These are phyloP conservation scores for Ramaria sp. DNA, from an alignment of 768 basidiomycete genomes.

Conservation along the genomic window DNA sequence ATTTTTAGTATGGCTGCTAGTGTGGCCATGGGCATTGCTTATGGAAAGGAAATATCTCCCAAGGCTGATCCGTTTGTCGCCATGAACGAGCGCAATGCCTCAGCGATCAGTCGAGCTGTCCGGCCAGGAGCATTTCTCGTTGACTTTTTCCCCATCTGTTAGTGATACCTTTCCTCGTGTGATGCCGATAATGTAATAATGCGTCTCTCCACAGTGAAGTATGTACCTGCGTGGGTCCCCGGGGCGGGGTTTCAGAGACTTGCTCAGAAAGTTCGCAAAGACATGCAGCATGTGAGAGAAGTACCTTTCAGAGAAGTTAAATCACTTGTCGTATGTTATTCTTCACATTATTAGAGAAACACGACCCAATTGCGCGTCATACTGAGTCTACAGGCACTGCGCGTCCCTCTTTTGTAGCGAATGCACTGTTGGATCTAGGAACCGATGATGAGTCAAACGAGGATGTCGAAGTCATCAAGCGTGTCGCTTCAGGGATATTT, in stretches of 20 bases:
- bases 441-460: too few relatives aligned
- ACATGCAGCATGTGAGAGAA: too few relatives aligned
- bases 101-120: not conserved
- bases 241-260: conserved; percentile 11
- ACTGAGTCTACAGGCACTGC: too few relatives aligned
- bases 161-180: not conserved
- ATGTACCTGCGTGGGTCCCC: conserved; percentile 14
- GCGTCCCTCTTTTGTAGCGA: too few relatives aligned
- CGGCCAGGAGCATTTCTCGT: conserved; percentile 2
- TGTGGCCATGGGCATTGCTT: conserved; percentile 14
- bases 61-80: not conserved
- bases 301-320: too few relatives aligned
- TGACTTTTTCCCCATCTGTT: not conserved
- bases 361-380: too few relatives aligned
- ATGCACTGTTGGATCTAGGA: too few relatives aligned
- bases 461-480: too few relatives aligned
- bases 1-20: not conserved
- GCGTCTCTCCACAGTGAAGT: conserved; percentile 6
- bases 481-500: too few relatives aligned
- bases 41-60: conserved; percentile 21
- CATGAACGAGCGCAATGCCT: conserved; percentile 10
- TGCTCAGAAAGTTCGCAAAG: not conserved
- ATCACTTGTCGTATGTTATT: too few relatives aligned
- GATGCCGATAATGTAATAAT: not conserved
- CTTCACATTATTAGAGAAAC: too few relatives aligned